Percentiles rank a stretch among this genome's conserved stretches.
phyloP scores from a whole-genome alignment of 1,284 basidiomycete species.

The Moniliophthora roreri region DNA sequence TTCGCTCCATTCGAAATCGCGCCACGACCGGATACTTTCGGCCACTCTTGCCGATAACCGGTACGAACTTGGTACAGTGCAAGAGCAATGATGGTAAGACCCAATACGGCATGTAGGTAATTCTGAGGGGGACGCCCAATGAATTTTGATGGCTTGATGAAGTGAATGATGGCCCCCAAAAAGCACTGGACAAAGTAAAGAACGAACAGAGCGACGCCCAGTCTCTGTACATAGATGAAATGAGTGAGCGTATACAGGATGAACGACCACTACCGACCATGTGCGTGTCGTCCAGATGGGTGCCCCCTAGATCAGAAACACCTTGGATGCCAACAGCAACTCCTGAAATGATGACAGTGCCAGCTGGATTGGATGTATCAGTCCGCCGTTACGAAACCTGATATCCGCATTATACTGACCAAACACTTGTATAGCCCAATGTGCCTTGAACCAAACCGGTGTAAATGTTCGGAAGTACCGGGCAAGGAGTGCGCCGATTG shows the following conservation, averaged over 20 bases:
- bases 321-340: slow-evolving; percentile 49
- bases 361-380: slow-evolving; percentile 31
- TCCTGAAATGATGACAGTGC: slow-evolving; percentile 51
- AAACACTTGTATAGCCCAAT: slow-evolving; percentile 47
- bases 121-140: slow-evolving; percentile 51
- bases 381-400: neutral
- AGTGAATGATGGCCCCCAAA: slow-evolving; percentile 63
- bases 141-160: slow-evolving; percentile 40
- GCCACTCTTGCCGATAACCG: slow-evolving; percentile 51
- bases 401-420: slow-evolving; percentile 26
- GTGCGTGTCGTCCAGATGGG: slow-evolving; percentile 48
- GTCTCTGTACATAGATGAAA: slow-evolving; percentile 35
- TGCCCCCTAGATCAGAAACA: slow-evolving; percentile 34
- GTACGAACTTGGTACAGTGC: slow-evolving; percentile 52
- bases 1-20: slow-evolving; percentile 36
- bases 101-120: slow-evolving; percentile 56
- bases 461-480: slow-evolving; percentile 56
- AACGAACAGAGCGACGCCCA: slow-evolving; percentile 58
- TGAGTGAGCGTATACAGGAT: slow-evolving; percentile 4
- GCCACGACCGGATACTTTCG: slow-evolving; percentile 37
- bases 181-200: slow-evolving; percentile 59
- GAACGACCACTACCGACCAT: slow-evolving; percentile 33
- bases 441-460: slow-evolving; percentile 54
- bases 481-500: slow-evolving; percentile 57
- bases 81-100: slow-evolving; percentile 48